phyloP scores from a whole-genome alignment of 2,329 filamentous ascomycete species.

The Tympanopsis confertula region DNA sequence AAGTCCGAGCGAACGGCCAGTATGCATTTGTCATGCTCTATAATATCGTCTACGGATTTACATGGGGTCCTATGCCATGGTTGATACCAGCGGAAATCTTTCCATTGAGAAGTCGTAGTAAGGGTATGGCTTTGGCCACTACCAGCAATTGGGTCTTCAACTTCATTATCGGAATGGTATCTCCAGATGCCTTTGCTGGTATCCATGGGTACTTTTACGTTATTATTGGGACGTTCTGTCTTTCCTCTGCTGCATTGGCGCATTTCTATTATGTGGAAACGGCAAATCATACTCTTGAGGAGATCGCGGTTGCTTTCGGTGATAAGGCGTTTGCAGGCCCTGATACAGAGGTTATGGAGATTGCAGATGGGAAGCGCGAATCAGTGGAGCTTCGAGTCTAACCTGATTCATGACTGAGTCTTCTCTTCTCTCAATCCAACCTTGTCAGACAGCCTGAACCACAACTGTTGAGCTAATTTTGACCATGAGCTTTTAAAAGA shows the following conservation, averaged over 20 bases:
- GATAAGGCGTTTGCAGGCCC: constrained; percentile 23
- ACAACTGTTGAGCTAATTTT: too few relatives aligned
- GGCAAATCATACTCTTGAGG: constrained; percentile 19
- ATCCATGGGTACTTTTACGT: constrained; percentile 29
- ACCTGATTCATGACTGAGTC: too few relatives aligned
- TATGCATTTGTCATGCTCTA: constrained; percentile 25
- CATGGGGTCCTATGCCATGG: constrained; percentile 26
- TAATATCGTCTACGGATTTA: constrained; percentile 22
- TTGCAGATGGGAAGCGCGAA: neutral
- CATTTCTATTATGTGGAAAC: constrained; percentile 29
- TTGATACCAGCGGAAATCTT: constrained; percentile 20
- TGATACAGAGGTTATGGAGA: constrained; percentile 3
- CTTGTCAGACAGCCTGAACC: too few relatives aligned
- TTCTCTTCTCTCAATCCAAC: too few relatives aligned
- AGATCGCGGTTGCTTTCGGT: constrained; percentile 26
- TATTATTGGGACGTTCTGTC: constrained; percentile 26
- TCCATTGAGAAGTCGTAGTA: constrained; percentile 21
- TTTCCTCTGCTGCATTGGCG: constrained; percentile 19
- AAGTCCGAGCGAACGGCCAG: constrained; percentile 19
- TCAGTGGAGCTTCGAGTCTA: too few relatives aligned
- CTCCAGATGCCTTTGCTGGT: constrained; percentile 25
- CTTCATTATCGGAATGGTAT: constrained; percentile 24
- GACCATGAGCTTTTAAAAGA: too few relatives aligned
- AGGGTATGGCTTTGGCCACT: constrained; percentile 25
- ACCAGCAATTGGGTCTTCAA: constrained; percentile 24